Conservation (phyloP, 163 green algal genomes). For the Chlamydomonas reinhardtii region DNA sequence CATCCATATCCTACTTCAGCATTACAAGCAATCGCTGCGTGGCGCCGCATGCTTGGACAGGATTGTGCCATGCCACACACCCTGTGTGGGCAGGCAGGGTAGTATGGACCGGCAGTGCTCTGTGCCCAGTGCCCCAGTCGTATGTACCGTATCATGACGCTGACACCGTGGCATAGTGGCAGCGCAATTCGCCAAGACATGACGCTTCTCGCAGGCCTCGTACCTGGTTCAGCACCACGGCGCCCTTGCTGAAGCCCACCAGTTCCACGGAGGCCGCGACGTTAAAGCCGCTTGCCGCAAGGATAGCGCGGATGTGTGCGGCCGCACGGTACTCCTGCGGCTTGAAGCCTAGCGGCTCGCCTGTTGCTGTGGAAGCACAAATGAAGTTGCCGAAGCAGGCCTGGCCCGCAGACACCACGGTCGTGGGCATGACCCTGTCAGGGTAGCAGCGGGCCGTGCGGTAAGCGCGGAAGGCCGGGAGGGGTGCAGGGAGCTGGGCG, state of each 20-base stretch:
- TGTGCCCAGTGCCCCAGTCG: too few relatives aligned
- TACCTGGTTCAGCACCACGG: slow-evolving; percentile 54
- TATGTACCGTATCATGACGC: too few relatives aligned
- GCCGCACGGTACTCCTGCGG: slow-evolving; percentile 6
- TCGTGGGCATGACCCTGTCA: slow-evolving; percentile 26
- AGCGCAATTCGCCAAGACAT: neutral
- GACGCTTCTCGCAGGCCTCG: neutral
- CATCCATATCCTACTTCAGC: too few relatives aligned
- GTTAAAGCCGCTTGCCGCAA: neutral
- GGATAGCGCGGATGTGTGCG: slow-evolving; percentile 22
- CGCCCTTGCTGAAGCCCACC: slow-evolving; percentile 47
- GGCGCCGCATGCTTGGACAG: too few relatives aligned
- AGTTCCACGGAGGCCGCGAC: neutral
- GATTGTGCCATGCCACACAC: too few relatives aligned
- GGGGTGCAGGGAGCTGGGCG: too few relatives aligned
- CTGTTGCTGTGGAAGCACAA: slow-evolving; percentile 1
- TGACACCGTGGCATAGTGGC: neutral
- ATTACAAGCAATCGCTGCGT: too few relatives aligned
- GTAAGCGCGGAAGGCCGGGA: neutral
- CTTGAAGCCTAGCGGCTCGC: slow-evolving; percentile 40
- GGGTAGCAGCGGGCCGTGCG: neutral
- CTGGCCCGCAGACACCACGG: slow-evolving; percentile 2
- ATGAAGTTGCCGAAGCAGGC: slow-evolving; percentile 38
- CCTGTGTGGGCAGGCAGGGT: too few relatives aligned
- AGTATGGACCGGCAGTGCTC: too few relatives aligned